A percentile compares a stretch with the other conserved stretches of the same genome.
Conservation (phyloP, 352 stramenopile species). For the Pythium folliculosum region DNA sequence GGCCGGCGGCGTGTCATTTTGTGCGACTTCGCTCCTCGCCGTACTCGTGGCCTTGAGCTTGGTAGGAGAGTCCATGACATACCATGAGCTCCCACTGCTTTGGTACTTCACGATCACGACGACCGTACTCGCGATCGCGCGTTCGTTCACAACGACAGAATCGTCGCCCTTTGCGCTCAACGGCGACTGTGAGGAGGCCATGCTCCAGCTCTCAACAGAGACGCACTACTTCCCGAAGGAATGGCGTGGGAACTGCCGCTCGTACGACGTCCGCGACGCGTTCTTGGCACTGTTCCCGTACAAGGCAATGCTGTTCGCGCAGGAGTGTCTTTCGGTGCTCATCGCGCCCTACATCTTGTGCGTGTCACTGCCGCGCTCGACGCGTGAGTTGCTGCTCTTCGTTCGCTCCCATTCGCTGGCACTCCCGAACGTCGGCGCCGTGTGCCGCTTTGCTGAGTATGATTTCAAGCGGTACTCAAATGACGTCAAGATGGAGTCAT, state of each 20-base stretch:
- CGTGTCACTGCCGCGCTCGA: constrained; percentile 91
- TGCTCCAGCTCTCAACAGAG: constrained; percentile 86
- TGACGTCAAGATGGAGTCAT: constrained; percentile 96
- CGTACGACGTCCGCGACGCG: constrained; percentile 84
- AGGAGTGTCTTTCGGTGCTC: constrained; percentile 93
- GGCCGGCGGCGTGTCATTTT: constrained; percentile 93
- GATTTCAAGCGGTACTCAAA: constrained; percentile 96
- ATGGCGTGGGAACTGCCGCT: constrained; percentile 89
- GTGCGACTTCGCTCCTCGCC: constrained; percentile 95
- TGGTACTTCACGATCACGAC: constrained; percentile 96
- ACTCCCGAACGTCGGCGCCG: constrained; percentile 91
- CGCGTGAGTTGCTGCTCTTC: constrained; percentile 93
- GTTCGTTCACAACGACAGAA: constrained; percentile 70
- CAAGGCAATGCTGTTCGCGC: constrained; percentile 93
- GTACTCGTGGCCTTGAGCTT: constrained; percentile 93
- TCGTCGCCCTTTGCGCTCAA: constrained; percentile 72
- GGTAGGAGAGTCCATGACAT: constrained; percentile 96
- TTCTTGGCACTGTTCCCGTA: constrained; percentile 93
- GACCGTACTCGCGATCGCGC: constrained; percentile 75
- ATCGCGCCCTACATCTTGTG: constrained; percentile 96
- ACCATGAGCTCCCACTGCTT: constrained; percentile 93
- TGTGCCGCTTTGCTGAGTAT: constrained; percentile 96
- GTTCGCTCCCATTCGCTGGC: constrained; percentile 92
- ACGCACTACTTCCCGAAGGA: constrained; percentile 97
- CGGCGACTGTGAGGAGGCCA: constrained; percentile 80